Evolutionary conservation across 768 basidiomycete species (phyloP).

Genomic region (Boletellus sp.): DNA sequence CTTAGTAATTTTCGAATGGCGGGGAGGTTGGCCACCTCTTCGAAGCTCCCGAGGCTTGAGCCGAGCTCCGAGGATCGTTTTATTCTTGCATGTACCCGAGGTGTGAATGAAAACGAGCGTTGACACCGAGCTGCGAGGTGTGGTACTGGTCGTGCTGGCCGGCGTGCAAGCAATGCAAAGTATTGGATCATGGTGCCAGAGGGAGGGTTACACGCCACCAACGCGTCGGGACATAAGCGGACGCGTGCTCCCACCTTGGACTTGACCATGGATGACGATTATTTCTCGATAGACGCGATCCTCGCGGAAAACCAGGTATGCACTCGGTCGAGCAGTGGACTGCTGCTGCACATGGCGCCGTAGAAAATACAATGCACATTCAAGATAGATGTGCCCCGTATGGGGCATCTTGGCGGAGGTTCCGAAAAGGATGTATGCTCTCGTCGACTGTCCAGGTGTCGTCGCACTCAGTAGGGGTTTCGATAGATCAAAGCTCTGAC

Average conservation of each 20-base stretch:
- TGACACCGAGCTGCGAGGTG: slow-evolving; percentile 9
- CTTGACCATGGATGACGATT: slow-evolving; percentile 76
- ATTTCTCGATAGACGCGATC: slow-evolving; percentile 89
- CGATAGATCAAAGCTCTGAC: slow-evolving; percentile 68
- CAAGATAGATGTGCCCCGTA: slow-evolving; percentile 75
- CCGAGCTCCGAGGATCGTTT: slow-evolving; percentile 28
- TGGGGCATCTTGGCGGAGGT: slow-evolving; percentile 89
- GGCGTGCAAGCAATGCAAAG: slow-evolving; percentile 11
- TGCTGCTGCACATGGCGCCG: background rate
- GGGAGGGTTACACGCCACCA: slow-evolving; percentile 15
- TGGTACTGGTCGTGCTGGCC: slow-evolving; percentile 12
- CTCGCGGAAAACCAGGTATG: slow-evolving; percentile 85
- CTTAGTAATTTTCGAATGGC: slow-evolving; percentile 46
- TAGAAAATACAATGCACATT: slow-evolving; percentile 95
- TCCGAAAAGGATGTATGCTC: slow-evolving; percentile 72
- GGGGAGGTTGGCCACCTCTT: slow-evolving; percentile 37
- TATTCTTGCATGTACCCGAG: slow-evolving; percentile 27
- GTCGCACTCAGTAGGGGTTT: slow-evolving; percentile 7
- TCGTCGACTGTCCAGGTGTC: background rate
- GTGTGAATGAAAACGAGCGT: slow-evolving; percentile 32
- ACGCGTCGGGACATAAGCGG: slow-evolving; percentile 11
- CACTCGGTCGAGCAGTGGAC: background rate
- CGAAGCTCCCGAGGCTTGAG: slow-evolving; percentile 40
- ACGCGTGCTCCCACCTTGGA: background rate
- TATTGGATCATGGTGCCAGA: slow-evolving; percentile 17